Conservation (phyloP, 2,329 filamentous ascomycete species). For the Pseudogymnoascus sp. region DNA sequence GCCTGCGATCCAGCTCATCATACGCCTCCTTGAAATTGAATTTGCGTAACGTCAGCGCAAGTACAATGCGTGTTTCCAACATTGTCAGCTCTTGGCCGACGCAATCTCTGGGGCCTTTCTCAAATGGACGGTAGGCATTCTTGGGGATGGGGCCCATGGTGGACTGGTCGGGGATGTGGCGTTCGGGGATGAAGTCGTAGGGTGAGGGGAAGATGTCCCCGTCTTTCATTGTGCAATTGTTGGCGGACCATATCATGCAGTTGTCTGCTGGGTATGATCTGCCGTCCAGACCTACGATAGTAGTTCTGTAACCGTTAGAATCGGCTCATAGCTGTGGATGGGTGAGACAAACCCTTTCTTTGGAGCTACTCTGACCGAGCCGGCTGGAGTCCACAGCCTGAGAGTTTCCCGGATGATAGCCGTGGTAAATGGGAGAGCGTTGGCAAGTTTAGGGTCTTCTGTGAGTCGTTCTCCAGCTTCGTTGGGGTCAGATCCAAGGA, state of each 20-base stretch:
- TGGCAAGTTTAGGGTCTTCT: slow-evolving; percentile 15
- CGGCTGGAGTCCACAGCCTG: slow-evolving; percentile 16
- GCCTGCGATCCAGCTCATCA: slow-evolving; percentile 26
- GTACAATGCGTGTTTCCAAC: slow-evolving; percentile 38
- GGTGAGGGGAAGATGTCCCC: not conserved
- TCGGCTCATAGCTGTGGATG: not conserved
- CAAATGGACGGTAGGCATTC: slow-evolving; percentile 35
- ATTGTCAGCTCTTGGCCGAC: slow-evolving; percentile 47
- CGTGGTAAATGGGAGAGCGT: slow-evolving; percentile 18
- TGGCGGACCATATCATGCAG: slow-evolving; percentile 6
- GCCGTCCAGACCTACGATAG: not conserved
- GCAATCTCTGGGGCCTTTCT: slow-evolving; percentile 46
- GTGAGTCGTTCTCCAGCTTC: slow-evolving; percentile 10
- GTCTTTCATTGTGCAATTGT: slow-evolving; percentile 7
- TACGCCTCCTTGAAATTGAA: slow-evolving; percentile 39
- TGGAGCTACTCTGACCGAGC: not conserved
- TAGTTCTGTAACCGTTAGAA: not conserved
- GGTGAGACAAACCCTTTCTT: not conserved
- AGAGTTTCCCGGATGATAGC: slow-evolving; percentile 21
- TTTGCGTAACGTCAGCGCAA: slow-evolving; percentile 39
- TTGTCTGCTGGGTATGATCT: slow-evolving; percentile 1
- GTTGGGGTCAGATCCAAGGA: slow-evolving; percentile 16
- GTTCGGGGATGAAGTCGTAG: not conserved
- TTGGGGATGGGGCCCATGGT: not conserved
- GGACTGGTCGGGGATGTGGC: slow-evolving; percentile 16